Conservation (phyloP, 768 basidiomycete genomes). For the Holtermannia corniformis region DNA sequence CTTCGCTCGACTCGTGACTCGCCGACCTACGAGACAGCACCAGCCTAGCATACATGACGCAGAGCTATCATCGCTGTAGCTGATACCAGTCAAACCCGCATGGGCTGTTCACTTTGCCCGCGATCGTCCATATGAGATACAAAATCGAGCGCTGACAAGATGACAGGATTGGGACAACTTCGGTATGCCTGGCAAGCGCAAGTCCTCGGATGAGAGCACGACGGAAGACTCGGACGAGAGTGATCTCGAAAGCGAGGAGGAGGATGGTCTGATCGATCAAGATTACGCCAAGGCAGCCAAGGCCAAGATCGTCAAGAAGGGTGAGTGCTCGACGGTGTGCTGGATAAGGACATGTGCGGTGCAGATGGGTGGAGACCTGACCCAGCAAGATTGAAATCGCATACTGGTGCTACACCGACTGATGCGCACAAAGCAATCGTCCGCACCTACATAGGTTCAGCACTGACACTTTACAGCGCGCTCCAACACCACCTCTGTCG, state of each 20-base stretch:
- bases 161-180: not conserved
- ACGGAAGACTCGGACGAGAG: not conserved
- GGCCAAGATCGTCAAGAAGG: not conserved
- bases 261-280: not conserved
- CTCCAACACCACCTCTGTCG: not conserved
- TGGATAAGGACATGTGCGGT: no score
- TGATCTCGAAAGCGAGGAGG: not conserved
- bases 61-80: not conserved
- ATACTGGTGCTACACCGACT: no score
- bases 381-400: not conserved
- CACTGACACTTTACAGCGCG: not conserved
- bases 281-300: not conserved
- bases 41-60: not conserved
- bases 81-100: not conserved
- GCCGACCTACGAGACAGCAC: no score
- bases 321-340: not conserved
- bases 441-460: no score
- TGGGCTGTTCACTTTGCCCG: no score
- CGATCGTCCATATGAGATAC: not conserved
- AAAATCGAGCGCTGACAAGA: slow-evolving; percentile 19
- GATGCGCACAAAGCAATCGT: no score
- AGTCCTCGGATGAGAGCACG: not conserved
- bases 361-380: not conserved
- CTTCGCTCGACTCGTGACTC: no score
- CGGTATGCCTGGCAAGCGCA: not conserved